These are phyloP conservation scores for Phalaenopsis aphrodite DNA, from an alignment of 106 monocot species.

Conservation along the genomic window DNA sequence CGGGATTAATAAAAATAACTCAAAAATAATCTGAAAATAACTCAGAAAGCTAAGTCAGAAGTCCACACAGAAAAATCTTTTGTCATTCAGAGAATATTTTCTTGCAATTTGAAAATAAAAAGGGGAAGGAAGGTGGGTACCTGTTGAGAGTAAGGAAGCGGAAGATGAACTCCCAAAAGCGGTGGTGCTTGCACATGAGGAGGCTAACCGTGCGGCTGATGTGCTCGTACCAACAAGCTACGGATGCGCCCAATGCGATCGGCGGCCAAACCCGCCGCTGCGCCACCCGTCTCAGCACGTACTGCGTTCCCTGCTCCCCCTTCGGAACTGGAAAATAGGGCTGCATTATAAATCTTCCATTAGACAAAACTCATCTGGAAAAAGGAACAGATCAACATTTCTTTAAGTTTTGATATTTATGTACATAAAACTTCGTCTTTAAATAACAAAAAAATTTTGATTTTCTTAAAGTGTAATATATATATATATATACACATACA, in stretches of 20 bases:
- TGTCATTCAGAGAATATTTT: no score
- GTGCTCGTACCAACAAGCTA: constrained; percentile 28
- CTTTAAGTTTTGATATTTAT: no score
- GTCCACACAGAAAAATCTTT: no score
- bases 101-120: no score
- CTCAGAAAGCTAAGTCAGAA: no score
- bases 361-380: not conserved
- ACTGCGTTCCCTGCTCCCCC: constrained; percentile 22
- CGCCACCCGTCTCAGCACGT: constrained; percentile 18
- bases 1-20: no score
- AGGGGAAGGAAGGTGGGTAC: constrained; percentile 47
- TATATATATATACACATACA: no score
- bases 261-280: constrained; percentile 19
- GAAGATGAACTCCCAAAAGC: constrained; percentile 22
- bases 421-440: no score
- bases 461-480: no score
- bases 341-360: not conserved
- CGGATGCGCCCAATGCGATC: constrained; percentile 17
- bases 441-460: no score
- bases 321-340: constrained; percentile 21
- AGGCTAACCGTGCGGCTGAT: constrained; percentile 19
- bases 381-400: no score
- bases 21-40: no score
- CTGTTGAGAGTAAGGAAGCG: constrained; percentile 18
- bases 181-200: constrained; percentile 24